Base-by-base conservation (phyloP, 345 rosid genomes). In the Cardamine occulta region DNA sequence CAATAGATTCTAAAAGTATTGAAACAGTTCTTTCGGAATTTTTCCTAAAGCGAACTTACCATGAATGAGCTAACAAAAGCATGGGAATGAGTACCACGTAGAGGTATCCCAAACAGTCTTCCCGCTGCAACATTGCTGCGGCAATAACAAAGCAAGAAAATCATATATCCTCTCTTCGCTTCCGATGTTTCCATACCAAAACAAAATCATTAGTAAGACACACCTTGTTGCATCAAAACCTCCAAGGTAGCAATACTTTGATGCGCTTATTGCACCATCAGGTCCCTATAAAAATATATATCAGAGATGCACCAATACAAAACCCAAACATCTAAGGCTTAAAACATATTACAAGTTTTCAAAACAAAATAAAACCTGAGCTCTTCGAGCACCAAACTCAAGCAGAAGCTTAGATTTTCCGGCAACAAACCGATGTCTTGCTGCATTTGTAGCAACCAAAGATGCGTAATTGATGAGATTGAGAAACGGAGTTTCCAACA, bases 191-290 rank as follows among this genome's bases (percentile, higher is more conserved):
- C 64, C 45, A 63, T 29, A 73, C 17, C 47, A 42, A 45, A 65
- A 15, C 17, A 65, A 21, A 23, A 55, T 8, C 37, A 19, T 1
- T 19, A 53, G 21, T 3, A 53, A 29, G 23, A 74, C 64, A 70
- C 84, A 84, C 98, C 98, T 93, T 64, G 98, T 91, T 31, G 94
- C 93, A 83, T 93, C 98, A 85, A 91, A 93, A 68, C 98, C 98
- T 85, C 98, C 98, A 29, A 91, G 65, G 64, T 93, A 93, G 79
- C 97, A 85, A 71, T 93, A 93, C 35, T 86, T 93, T 63, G 98
- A 93, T 26, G 98, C 98, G 3, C 89, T 77, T 60, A 93, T 81
- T 34, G 90, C 98, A 4, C 98, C 98, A 80, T 93, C 98, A 28
- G 98, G 98, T 63, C 98, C 98, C 96, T 45, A 59, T 52, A 72